Conservation (phyloP, 2,329 filamentous ascomycete genomes). For the Neonectria ditissima region DNA sequence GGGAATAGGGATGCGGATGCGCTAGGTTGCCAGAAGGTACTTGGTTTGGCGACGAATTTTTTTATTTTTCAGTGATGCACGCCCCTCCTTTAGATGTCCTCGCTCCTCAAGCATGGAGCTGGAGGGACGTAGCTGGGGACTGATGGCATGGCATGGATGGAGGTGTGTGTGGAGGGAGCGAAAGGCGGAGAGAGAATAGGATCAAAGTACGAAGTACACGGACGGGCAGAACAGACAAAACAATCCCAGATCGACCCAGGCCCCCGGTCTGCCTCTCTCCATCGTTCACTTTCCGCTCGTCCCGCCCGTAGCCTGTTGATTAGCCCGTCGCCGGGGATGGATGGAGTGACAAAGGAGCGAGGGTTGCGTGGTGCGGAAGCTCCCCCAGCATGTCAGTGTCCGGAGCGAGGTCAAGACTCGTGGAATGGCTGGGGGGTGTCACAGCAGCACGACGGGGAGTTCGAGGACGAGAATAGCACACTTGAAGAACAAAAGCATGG, state of each 20-base stretch:
- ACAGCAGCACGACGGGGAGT: background rate
- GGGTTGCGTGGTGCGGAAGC: constrained; percentile 36
- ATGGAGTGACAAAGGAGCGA: constrained; percentile 28
- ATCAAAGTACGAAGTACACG: background rate
- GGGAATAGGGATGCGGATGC: constrained; percentile 17
- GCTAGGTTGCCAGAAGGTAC: constrained; percentile 17
- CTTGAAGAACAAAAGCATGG: background rate
- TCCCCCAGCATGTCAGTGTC: constrained; percentile 22
- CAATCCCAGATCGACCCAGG: constrained; percentile 20
- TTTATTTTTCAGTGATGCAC: constrained; percentile 13
- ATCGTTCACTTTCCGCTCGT: constrained; percentile 28
- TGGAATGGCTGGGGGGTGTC: background rate
- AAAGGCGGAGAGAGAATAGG: constrained; percentile 15
- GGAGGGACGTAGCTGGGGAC: constrained; percentile 9
- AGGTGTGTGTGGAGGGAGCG: constrained; percentile 18
- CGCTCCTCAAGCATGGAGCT: constrained; percentile 24
- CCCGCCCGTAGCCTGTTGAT: constrained; percentile 24
- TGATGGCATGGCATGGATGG: constrained; percentile 3
- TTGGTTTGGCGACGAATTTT: constrained; percentile 14
- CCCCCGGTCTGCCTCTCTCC: constrained; percentile 7
- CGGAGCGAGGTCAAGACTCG: background rate
- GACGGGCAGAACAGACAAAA: constrained; percentile 6
- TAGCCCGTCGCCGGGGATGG: constrained; percentile 25
- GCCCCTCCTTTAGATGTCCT: constrained; percentile 20
- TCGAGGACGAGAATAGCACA: background rate